A percentile compares a stretch with the other conserved stretches of the same genome.
Evolutionary conservation across 345 rosid species (phyloP).

Genomic region (Dipteronia sinensis): DNA sequence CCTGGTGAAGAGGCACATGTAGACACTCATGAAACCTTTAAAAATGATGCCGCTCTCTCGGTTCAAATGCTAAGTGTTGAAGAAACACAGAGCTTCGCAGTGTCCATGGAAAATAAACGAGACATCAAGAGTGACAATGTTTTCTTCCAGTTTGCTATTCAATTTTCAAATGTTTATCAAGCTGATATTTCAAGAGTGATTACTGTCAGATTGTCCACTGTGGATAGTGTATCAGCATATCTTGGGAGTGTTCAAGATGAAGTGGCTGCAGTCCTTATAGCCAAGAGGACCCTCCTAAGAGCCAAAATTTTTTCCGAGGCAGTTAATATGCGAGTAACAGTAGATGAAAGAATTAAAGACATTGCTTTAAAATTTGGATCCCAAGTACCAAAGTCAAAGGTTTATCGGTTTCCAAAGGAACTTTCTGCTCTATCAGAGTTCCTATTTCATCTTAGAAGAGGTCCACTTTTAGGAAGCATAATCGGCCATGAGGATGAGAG

Average conservation of each 20-base stretch:
- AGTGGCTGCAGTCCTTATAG: slow-evolving; percentile 84
- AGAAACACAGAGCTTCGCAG: slow-evolving; percentile 90
- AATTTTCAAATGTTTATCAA: slow-evolving; percentile 77
- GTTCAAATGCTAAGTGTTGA: slow-evolving; percentile 90
- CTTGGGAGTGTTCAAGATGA: slow-evolving; percentile 83
- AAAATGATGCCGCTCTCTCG: slow-evolving; percentile 61
- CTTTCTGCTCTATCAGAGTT: slow-evolving; percentile 74
- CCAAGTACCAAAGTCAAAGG: slow-evolving; percentile 82
- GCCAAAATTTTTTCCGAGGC: slow-evolving; percentile 70
- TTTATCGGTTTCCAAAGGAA: slow-evolving; percentile 82
- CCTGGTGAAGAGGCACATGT: slow-evolving; percentile 94
- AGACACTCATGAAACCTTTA: slow-evolving; percentile 74
- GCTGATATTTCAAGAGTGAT: slow-evolving; percentile 86
- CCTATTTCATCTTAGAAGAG: slow-evolving; percentile 90
- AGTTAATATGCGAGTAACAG: slow-evolving; percentile 65
- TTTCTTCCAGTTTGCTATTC: slow-evolving; percentile 84
- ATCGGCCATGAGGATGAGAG: slow-evolving; percentile 98
- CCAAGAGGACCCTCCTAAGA: slow-evolving; percentile 82
- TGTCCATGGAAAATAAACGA: slow-evolving; percentile 80
- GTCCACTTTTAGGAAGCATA: slow-evolving; percentile 92
- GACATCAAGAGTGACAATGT: slow-evolving; percentile 75
- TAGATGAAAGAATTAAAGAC: slow-evolving; percentile 95
- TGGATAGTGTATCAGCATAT: slow-evolving; percentile 84
- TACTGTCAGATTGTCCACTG: slow-evolving; percentile 77
- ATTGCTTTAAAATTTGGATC: slow-evolving; percentile 77